Percentiles rank a stretch among this genome's conserved stretches.
These are phyloP conservation scores for Pulveroboletus sp. DNA, from an alignment of 768 basidiomycete genomes.

Conservation along the genomic window DNA sequence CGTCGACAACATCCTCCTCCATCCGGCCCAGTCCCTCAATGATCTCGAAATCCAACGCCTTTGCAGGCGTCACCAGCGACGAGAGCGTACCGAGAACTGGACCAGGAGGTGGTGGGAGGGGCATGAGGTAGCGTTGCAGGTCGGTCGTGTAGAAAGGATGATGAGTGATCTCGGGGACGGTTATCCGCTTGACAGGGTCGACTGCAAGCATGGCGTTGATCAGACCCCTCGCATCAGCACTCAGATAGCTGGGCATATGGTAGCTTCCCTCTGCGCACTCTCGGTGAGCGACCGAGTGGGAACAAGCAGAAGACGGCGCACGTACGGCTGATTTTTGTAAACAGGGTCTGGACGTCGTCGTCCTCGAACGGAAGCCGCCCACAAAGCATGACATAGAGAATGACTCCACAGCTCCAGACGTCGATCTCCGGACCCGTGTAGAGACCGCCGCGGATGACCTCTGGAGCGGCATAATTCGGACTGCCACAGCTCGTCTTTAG, in stretches of 20 bases:
- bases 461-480: conserved; percentile 98
- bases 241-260: conserved; percentile 78
- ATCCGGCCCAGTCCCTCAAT: conserved; percentile 92
- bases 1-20: conserved; percentile 87
- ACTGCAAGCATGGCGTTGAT: conserved; percentile 89
- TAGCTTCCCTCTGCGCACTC: conserved; percentile 71
- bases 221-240: conserved; percentile 69
- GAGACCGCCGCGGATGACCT: conserved; percentile 91
- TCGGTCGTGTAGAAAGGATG: conserved; percentile 89
- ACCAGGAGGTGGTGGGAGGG: conserved; percentile 72
- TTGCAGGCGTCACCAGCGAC: conserved; percentile 64
- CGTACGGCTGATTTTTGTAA: conserved; percentile 90
- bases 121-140: conserved; percentile 80
- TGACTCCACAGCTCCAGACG: conserved; percentile 99
- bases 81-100: conserved; percentile 73
- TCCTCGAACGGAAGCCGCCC: conserved; percentile 96
- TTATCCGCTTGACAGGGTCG: conserved; percentile 93
- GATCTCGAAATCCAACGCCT: conserved; percentile 69
- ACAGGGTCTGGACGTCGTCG: conserved; percentile 87
- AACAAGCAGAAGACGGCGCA: conserved; percentile 2
- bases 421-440: conserved; percentile 99
- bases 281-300: neutral
- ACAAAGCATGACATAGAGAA: conserved; percentile 96
- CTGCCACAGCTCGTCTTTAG: conserved; percentile 96
- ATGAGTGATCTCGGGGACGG: conserved; percentile 83